A percentile compares a stretch with the other conserved stretches of the same genome.
Conservation (phyloP, 1,284 basidiomycete species). For the Moesziomyces sp. region DNA sequence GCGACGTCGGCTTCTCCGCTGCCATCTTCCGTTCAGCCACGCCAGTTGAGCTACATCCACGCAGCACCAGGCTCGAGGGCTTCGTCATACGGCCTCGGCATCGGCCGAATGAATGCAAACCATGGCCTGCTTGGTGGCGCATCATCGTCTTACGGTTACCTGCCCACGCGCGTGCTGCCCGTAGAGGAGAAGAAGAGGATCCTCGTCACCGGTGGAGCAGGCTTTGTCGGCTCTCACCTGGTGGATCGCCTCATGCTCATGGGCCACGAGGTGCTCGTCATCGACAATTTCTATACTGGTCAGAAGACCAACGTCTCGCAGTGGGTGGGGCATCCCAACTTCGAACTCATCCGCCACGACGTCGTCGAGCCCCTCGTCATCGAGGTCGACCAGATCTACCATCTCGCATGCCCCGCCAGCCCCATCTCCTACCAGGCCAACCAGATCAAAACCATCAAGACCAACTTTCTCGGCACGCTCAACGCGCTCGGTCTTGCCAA, state of each 20-base stretch:
- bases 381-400: slow-evolving; percentile 62
- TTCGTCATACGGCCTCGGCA: slow-evolving; percentile 15
- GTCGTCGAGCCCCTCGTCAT: slow-evolving; percentile 70
- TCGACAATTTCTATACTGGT: slow-evolving; percentile 99
- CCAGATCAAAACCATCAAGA: slow-evolving; percentile 77
- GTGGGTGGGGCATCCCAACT: slow-evolving; percentile 92
- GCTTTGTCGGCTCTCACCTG: slow-evolving; percentile 96
- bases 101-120: slow-evolving; percentile 7
- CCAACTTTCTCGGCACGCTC: slow-evolving; percentile 85
- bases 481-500: slow-evolving; percentile 99
- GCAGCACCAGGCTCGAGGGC: slow-evolving; percentile 24
- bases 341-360: slow-evolving; percentile 96
- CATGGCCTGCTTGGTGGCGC: slow-evolving; percentile 3
- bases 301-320: slow-evolving; percentile 84
- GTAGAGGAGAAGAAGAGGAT: slow-evolving; percentile 84
- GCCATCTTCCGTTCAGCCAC: slow-evolving; percentile 5
- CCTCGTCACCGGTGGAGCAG: slow-evolving; percentile 90
- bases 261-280: slow-evolving; percentile 94
- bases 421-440: slow-evolving; percentile 60
- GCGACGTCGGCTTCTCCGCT: slow-evolving; percentile 4
- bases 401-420: slow-evolving; percentile 59
- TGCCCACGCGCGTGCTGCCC: slow-evolving; percentile 86
- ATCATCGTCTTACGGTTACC: slow-evolving; percentile 71
- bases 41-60: slow-evolving; percentile 43
- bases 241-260: slow-evolving; percentile 93